A percentile compares a stretch with the other conserved stretches of the same genome.
Evolutionary conservation across 75 land plant genomes (phyloP).

Genomic region (Cunninghamia lanceolata): DNA sequence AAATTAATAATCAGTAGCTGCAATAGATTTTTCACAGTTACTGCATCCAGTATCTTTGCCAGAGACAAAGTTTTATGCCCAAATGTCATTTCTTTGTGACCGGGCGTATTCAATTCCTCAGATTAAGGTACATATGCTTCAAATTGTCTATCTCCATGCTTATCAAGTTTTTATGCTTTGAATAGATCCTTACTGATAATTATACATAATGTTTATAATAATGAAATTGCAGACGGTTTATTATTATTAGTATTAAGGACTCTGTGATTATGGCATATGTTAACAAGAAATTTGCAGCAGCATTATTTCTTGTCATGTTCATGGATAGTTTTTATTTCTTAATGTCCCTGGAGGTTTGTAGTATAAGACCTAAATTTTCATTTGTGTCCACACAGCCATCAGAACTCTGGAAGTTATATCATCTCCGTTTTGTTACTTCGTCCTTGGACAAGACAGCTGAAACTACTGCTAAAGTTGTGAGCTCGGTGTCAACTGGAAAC

Average conservation of each 20-base stretch:
- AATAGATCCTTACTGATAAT: no score
- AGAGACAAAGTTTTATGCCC: conserved; percentile 42
- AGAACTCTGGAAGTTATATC: conserved; percentile 45
- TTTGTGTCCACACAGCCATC: conserved; percentile 17
- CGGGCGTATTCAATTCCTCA: conserved; percentile 51
- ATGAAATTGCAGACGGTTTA: no score
- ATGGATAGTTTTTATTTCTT: background rate
- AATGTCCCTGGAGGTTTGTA: background rate
- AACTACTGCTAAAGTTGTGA: conserved; percentile 16
- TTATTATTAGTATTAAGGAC: no score
- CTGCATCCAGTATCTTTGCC: conserved; percentile 31
- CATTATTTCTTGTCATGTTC: background rate
- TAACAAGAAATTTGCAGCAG: no score
- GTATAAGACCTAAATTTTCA: background rate
- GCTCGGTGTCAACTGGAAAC: background rate
- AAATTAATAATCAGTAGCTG: no score
- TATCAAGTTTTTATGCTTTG: background rate
- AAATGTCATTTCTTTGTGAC: conserved; percentile 49
- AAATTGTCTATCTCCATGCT: background rate
- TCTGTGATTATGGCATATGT: no score
- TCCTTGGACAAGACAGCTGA: conserved; percentile 59
- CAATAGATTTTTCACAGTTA: no score
- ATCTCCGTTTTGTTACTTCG: conserved; percentile 62
- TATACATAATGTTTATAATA: no score
- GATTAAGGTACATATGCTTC: conserved; percentile 37